Evolutionary conservation across 2,329 filamentous ascomycete species (phyloP), one percentile per base, ranked within the genome.

Genomic region (Juglanconis oblonga): DNA sequence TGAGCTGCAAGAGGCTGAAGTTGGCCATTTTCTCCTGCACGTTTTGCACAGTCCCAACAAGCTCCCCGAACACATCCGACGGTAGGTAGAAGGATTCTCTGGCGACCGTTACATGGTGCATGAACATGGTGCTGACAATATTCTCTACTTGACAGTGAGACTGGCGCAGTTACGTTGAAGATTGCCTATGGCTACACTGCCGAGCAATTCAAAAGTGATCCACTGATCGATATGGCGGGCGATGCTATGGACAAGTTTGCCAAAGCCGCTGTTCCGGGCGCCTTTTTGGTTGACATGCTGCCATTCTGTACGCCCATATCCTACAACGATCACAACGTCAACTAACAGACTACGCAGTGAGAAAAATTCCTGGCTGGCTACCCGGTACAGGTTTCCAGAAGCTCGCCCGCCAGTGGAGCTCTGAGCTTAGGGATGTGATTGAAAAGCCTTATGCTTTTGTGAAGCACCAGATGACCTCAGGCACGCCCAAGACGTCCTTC

Each of bases 1-100:
- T 40, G 36, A 60, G 0, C 40, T 79, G 0, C 77, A 82, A 59
- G 77, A 82, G 47, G 66, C 68, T 1, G 80, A 83, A 59, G 72
- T 72, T 2, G 70, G 72, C 1, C 74, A 75, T 3, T 79, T 81
- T 47, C 67, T 83, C 10, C 67, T 78, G 32, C 74, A 75, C 9
- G 63, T 79, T 0, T 66, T 79, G 17, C 66, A 77, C 0, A 68
- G 73, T 0, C 79, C 77, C 0, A 65, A 73, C 3, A 64, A 71
- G 0, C 61, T 80, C 13, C 42, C 73, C 0, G 59, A 75, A 4
- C 78, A 82, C 51, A 72, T 83, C 7, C 70, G 71, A 58, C 79
- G 69, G 76, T 77, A 60, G 56, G 72, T 70, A 63, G 5, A 57
- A 13, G 10, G 35, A 8, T 11, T 38, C 7, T 7, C 35, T 11